Base-by-base conservation (phyloP, 2,329 filamentous ascomycete species). In the Periconia digitata region DNA sequence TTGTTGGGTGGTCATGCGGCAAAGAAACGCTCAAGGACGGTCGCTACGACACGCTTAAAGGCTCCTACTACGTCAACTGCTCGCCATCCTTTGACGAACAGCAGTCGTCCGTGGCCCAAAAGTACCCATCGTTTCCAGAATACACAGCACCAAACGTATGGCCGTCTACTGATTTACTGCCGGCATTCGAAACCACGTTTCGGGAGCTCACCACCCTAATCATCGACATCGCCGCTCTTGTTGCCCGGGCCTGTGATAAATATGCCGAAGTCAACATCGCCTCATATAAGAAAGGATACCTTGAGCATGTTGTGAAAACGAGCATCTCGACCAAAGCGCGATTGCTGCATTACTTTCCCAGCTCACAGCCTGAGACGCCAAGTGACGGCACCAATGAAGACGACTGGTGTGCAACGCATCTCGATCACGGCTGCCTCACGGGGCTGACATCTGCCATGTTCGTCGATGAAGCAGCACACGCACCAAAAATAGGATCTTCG, bases 391-490 rank as follows among this genome's bases (percentile, higher is more conserved):
- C 49, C 2, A 52, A 74, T n/a, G 86, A 90, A 51, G 92, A 96
- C 70, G 89, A 95, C 73, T 99, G 94, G 94, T 99, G 92, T 71
- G 89, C 91, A 8, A 90, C 87, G 1, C 89, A 94, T 69, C 77
- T 94, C 47, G 92, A 97, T 71, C 91, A 96, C 63, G 91, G 94
- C 37, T 97, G 92, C 67, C 79, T 99, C 24, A 99, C 94, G 0
- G 92, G 92, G 13, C 79, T 99, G 27, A 99, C 94, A 0, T 92
- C 88, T 2, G 92, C 92, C 58, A 96, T 97, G 91, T 97, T 95
- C 71, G 81, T 97, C 53, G 90, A 97, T 65, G 92, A 97, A 74
- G 73, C 74, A 0, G 67, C 66, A 8, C 64, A 72, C 49, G 60
- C 74, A 34, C 57, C 73, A 36, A 66, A 56, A 36, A 59, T 53